Evolutionary conservation across 441 rosid species (phyloP).

Genomic region (Brassica balearica): DNA sequence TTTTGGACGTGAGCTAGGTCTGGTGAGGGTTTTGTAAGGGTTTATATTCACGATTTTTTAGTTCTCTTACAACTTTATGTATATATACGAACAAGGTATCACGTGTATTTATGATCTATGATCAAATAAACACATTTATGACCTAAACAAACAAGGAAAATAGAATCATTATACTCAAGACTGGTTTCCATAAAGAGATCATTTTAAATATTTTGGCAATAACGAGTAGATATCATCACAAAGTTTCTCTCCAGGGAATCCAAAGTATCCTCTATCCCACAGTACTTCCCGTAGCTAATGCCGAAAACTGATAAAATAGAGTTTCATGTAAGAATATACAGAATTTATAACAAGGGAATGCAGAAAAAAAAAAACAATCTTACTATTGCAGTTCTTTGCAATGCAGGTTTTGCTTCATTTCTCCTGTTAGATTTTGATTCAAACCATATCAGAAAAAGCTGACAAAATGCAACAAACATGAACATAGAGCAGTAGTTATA

Average conservation of each 20-base stretch:
- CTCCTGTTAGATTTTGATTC: constrained; percentile 45
- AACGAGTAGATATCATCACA: no score
- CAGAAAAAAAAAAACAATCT: constrained; percentile 27
- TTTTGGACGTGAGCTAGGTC: no score
- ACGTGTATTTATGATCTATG: not conserved
- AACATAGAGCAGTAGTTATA: not conserved
- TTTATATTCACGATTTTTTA: no score
- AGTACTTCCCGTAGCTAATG: no score
- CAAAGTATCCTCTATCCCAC: no score
- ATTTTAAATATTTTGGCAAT: no score
- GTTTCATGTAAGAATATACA: no score
- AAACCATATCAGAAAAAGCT: constrained; percentile 9
- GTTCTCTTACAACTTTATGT: no score
- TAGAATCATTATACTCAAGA: not conserved
- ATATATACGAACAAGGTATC: no score
- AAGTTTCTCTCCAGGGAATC: no score
- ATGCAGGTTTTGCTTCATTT: constrained; percentile 74
- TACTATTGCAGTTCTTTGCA: constrained; percentile 68
- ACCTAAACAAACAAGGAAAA: not conserved
- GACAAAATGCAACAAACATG: constrained; percentile 4
- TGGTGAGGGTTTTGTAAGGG: no score
- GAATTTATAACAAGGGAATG: not conserved
- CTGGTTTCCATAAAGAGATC: not conserved
- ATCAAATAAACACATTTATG: not conserved
- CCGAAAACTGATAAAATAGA: no score